Evolutionary conservation across 345 rosid species (phyloP), one percentile per base, ranked within the genome.

Genomic region (Camelina sativa): DNA sequence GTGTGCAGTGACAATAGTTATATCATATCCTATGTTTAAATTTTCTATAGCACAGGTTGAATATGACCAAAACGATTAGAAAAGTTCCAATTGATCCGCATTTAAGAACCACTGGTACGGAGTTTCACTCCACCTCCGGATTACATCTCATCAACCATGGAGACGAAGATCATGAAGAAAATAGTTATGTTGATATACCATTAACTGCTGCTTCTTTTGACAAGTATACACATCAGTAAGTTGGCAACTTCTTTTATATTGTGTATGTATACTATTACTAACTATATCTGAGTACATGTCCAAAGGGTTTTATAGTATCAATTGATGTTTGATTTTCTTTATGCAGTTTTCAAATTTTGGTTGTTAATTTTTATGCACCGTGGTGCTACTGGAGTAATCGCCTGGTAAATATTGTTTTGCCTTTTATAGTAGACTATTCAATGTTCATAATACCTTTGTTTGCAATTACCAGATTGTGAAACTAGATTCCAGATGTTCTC

Each of bases 321-420:
- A 58, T 37, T 55, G 19, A 72, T 60, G 59, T 47, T 40, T 17
- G 43, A 19, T 44, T 43, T 70, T 62, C 69, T 69, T 28, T 73
- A 50, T 88, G 63, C 91, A 96, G 99, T 84, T 84, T 81, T 84
- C 96, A 92, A 30, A 83, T 96, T 83, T 77, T 91, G 82, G 91
- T 82, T 37, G 96, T 96, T 68, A 96, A 96, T 82, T 96, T 96
- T 84, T 83, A 68, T 82, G 97, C 98, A 62, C 98, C 98, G 58
- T 96, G 98, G 99, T 96, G 99, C 89, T 83, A 81, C 82, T 96
- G 96, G 96, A 86, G 99, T 81, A 89, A 81, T 69, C 98, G 96
- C 80, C 85, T 96, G 97, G 98, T 92, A 89, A 82, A 78, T 1
- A 22, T 47, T 62, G 34, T 17, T 20, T 22, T 57, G 16, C 23